Evolutionary conservation across 1,284 basidiomycete species (phyloP).

Genomic region (Trametes hirsuta): DNA sequence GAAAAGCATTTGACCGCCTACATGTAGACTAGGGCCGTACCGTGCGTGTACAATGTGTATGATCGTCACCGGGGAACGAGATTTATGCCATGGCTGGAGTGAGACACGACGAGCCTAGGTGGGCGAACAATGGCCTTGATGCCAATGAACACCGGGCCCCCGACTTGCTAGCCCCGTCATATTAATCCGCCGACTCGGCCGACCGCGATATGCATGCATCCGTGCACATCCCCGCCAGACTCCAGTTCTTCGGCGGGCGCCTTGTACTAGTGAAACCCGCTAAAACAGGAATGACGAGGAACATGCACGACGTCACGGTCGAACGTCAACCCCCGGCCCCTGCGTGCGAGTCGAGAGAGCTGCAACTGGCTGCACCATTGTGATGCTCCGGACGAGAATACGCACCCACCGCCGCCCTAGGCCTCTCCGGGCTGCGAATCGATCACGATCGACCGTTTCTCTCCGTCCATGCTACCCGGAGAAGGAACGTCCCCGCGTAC

Average conservation of each 20-base stretch:
- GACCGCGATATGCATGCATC: too few species aligned
- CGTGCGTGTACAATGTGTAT: not conserved
- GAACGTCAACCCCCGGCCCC: too few species aligned
- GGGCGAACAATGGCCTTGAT: conserved; percentile 6
- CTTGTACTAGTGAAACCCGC: too few species aligned
- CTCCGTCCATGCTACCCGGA: not conserved
- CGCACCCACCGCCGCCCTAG: not conserved
- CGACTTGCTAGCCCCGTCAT: too few species aligned
- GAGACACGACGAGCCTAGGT: not conserved
- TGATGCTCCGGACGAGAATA: too few species aligned
- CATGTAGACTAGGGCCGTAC: conserved; percentile 10
- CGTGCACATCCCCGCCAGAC: too few species aligned
- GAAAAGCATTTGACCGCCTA: not conserved
- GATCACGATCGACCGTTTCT: not conserved
- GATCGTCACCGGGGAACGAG: not conserved
- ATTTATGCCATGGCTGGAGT: not conserved
- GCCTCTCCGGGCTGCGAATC: not conserved
- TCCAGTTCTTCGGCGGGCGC: too few species aligned
- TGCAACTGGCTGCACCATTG: too few species aligned
- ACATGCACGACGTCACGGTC: not conserved
- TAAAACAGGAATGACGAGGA: not conserved
- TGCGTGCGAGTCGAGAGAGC: too few species aligned
- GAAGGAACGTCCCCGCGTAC: too few species aligned
- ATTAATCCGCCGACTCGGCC: too few species aligned
- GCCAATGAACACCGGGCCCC: not conserved